A percentile compares a stretch with the other conserved stretches of the same genome.
Conservation (phyloP, 768 basidiomycete species). For the Pleurotus tuoliensis region DNA sequence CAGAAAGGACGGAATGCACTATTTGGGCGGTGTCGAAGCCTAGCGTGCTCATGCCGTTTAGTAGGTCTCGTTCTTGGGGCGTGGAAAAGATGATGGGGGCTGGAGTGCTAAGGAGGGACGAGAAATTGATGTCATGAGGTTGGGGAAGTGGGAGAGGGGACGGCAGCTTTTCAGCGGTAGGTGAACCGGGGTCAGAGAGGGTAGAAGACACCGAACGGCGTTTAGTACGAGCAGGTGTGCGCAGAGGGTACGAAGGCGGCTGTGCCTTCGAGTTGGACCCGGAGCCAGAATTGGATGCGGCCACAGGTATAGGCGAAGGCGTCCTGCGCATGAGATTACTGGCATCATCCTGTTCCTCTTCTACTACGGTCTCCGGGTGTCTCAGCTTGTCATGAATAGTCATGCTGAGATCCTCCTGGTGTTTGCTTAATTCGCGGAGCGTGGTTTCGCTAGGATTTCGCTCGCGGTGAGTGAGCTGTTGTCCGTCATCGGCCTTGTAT, state of each 20-base stretch:
- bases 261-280: conserved; percentile 36
- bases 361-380: conserved; percentile 47
- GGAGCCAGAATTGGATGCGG: conserved; percentile 18
- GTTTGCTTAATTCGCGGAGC: conserved; percentile 29
- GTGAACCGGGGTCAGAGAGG: conserved; percentile 59
- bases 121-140: conserved; percentile 54
- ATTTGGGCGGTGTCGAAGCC: conserved; percentile 95
- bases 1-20: conserved; percentile 84
- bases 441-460: conserved; percentile 57
- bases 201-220: conserved; percentile 92
- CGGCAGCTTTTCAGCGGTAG: conserved; percentile 41
- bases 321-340: conserved; percentile 17
- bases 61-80: conserved; percentile 70
- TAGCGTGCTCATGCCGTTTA: conserved; percentile 68
- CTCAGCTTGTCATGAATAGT: conserved; percentile 8
- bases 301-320: conserved; percentile 25
- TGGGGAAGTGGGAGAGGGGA: conserved; percentile 31
- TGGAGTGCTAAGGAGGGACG: conserved; percentile 56
- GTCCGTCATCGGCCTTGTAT: conserved; percentile 27
- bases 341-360: conserved; percentile 39
- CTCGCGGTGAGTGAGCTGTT: conserved; percentile 12
- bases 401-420: neutral
- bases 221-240: conserved; percentile 94
- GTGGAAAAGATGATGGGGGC: conserved; percentile 88
- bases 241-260: conserved; percentile 55